Base-by-base conservation (phyloP, 2,329 filamentous ascomycete species). In the Stemphylium lycopersici region DNA sequence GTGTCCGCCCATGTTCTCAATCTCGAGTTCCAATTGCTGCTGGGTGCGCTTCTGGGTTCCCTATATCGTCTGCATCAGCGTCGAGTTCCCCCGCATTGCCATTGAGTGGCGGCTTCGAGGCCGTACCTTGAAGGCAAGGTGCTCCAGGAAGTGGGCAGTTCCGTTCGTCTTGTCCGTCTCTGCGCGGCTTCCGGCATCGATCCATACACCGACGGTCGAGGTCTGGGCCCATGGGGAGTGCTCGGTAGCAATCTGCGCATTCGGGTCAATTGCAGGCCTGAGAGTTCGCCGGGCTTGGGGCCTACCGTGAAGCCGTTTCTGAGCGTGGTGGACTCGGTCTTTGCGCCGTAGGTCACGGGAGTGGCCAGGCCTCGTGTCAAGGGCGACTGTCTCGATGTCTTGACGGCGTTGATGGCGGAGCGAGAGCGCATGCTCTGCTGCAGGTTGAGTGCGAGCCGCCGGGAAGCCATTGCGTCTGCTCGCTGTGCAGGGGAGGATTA, bases 1-100 rank as follows among this genome's bases (percentile, higher is more conserved):
- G 83, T 99, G 95, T 65, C 91, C 95, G 78, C 95, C 95, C 91
- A 99, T 97, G 83, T 99, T 99, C 86, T 99, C 95, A 76, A 99
- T 98, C 84, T 99, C 95, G 65, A 99, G 88, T 84, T 99, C 95
- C 77, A 99, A 85, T 83, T 99, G 95, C 78, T 96, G 90, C 81
- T 99, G 95, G 65, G 90, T 92, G 80, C 95, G 87, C 83, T 90
- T 96, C 79, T 90, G 85, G 68, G 95, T 99, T 71, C 95, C 95
- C 93, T 93, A 55, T 61, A 40, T 48, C 42, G 52, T 33, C 18
- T 39, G 42, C 54, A 63, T 75, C 64, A 73, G 72, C 66, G 26
- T 58, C 46, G 49, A 43, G 20, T 50, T 6, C 26, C 36, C 18
- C 45, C 46, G 43, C 48, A 55, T 26, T 44, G 48, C 39, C 52